Evolutionary conservation across 2,329 filamentous ascomycete genomes (phyloP), one percentile per base, ranked within the genome.

Genomic region (Colletotrichum brevisporum): DNA sequence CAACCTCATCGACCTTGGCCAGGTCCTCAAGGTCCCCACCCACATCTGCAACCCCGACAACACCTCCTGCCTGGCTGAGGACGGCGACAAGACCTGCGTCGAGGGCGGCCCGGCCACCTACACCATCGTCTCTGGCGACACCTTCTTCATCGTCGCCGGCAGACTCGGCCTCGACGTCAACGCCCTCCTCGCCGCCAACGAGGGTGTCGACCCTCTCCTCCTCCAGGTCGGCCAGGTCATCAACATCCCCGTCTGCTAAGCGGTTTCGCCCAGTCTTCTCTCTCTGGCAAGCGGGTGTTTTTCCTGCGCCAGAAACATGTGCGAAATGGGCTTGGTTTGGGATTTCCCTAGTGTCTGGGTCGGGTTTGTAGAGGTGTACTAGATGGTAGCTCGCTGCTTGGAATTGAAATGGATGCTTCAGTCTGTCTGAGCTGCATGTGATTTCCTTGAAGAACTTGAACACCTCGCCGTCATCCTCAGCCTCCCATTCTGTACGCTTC

Each of bases 1-100:
- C 43, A 66, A 69, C 50, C 16, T 47, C 24, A 41, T 69, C 51
- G 0, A 3, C 18, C 8, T 59, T 50, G 55, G 55, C 62, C 1
- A 50, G 43, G 31, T 27, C 43, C 62, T 69, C 36, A 27, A 60
- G 24, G 62, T 69, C 13, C 66, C 62, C 1, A 66, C 66, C 18
- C 6, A 31, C 24, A 15, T 69, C 51, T 69, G 62, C 62, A 47
- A 60, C 21, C 66, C 66, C 18, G 66, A 69, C 62, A 69, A 69
- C 62, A 56, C 66, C 36, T 66, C 62, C 15, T 69, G 62, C 66
- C 15, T 69, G 54, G 3, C 66, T 31, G 27, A 31, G 48, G 5
- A 5, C 5, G 66, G 66, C n/a, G 21, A 9, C 45, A 55, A 5
- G 12, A 4, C 31, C 13, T 69, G 66, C 18, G 62, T 66, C 27